Evolutionary conservation across 768 basidiomycete species (phyloP).

Genomic region (Boletus bicolor): DNA sequence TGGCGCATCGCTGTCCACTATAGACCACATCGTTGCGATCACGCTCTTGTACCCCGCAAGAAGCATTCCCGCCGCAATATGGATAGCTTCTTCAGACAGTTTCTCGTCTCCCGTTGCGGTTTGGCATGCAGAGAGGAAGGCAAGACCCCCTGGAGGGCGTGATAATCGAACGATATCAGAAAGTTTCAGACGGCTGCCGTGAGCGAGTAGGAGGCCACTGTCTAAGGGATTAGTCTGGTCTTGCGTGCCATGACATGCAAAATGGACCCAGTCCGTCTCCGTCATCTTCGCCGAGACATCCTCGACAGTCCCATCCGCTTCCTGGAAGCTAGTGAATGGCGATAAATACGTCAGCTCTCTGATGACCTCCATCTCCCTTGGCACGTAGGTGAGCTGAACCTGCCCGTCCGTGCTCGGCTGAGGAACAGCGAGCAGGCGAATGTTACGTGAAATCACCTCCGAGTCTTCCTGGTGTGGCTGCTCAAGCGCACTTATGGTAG

Average conservation of each 20-base stretch:
- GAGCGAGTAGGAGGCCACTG: slow-evolving; percentile 18
- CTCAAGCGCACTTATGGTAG: slow-evolving; percentile 22
- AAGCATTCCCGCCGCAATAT: too few relatives aligned
- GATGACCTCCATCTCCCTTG: slow-evolving; percentile 22
- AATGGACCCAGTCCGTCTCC: slow-evolving; percentile 19
- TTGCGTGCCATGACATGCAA: slow-evolving; percentile 32
- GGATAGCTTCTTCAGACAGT: background rate
- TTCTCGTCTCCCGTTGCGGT: background rate
- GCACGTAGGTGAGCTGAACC: background rate
- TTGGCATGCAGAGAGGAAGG: background rate
- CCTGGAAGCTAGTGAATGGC: background rate
- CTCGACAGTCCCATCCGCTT: background rate
- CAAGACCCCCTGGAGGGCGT: slow-evolving; percentile 27
- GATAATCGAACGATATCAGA: background rate
- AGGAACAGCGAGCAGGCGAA: slow-evolving; percentile 7
- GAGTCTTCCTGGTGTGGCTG: background rate
- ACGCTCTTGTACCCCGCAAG: too few relatives aligned
- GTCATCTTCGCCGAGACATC: background rate
- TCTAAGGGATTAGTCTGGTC: slow-evolving; percentile 16
- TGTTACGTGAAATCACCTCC: background rate
- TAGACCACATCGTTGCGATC: too few relatives aligned
- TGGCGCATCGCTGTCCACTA: too few relatives aligned
- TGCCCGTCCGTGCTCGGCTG: slow-evolving; percentile 12
- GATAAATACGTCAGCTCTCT: too few relatives aligned
- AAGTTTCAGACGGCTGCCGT: background rate